A percentile compares a stretch with the other conserved stretches of the same genome.
Conservation (phyloP, 495 filamentous ascomycete species). For the Penicillium alfredii region DNA sequence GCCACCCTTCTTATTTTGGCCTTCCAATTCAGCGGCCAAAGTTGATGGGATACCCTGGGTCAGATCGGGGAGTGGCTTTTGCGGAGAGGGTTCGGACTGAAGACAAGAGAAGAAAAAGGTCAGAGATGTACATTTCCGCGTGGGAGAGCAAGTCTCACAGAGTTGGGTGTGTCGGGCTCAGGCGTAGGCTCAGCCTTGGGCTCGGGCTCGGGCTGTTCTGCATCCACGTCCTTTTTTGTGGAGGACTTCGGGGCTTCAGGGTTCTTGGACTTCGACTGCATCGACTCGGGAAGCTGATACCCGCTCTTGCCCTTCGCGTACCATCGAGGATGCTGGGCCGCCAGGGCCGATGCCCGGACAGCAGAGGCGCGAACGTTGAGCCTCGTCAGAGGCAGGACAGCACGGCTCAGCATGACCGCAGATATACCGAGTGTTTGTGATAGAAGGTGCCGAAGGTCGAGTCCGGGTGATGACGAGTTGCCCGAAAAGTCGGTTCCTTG, state of each 20-base stretch:
- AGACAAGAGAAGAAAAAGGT: slow-evolving; percentile 19
- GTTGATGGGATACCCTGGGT: slow-evolving; percentile 90
- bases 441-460: too few species aligned
- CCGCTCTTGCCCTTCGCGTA: slow-evolving; percentile 47
- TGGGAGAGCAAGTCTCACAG: too few species aligned
- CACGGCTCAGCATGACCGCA: slow-evolving; percentile 46
- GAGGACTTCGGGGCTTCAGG: slow-evolving; percentile 14
- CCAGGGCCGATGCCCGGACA: slow-evolving; percentile 29
- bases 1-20: slow-evolving; percentile 40
- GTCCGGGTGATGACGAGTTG: too few species aligned
- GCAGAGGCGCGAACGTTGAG: slow-evolving; percentile 35
- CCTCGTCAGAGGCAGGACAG: slow-evolving; percentile 42
- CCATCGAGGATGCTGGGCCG: slow-evolving; percentile 33
- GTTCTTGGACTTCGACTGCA: slow-evolving; percentile 26
- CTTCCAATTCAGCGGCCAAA: slow-evolving; percentile 62
- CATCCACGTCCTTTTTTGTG: slow-evolving; percentile 29
- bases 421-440: too few species aligned
- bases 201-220: slow-evolving; percentile 41
- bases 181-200: slow-evolving; percentile 35
- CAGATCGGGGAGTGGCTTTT: slow-evolving; percentile 70
- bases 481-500: slow-evolving; percentile 31
- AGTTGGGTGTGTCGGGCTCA: slow-evolving; percentile 23
- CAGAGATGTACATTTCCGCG: slow-evolving; percentile 14
- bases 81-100: slow-evolving; percentile 26
- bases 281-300: slow-evolving; percentile 38